Conservation (phyloP, 495 filamentous ascomycete species). For the Xylaria longipes region DNA sequence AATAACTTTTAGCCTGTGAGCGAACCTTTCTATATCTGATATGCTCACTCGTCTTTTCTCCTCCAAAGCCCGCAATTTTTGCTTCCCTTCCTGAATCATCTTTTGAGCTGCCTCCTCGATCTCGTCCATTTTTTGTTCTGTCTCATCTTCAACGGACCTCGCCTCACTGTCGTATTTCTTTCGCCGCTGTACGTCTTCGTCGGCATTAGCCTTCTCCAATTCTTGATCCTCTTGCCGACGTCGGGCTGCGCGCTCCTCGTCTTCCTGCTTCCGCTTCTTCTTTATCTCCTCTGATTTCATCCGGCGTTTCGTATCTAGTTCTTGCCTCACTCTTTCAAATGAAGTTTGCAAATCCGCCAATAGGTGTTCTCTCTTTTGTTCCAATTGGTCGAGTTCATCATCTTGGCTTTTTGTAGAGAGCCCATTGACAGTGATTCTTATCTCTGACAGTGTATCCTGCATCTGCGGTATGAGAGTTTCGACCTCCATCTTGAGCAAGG, state of each 20-base stretch:
- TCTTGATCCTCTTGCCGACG: conserved; percentile 42
- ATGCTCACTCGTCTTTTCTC: conserved; percentile 40
- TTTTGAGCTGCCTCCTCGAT: conserved; percentile 40
- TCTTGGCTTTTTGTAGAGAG: conserved; percentile 39
- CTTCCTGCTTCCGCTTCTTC: conserved; percentile 39
- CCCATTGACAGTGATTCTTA: conserved; percentile 38
- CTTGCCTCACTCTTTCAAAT: conserved; percentile 36
- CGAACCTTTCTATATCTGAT: background rate
- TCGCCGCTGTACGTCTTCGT: conserved; percentile 37
- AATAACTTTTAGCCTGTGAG: conserved; percentile 12
- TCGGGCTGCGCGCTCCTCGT: conserved; percentile 41
- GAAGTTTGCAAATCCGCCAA: conserved; percentile 34
- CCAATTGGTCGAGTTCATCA: conserved; percentile 40
- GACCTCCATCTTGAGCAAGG: conserved; percentile 34
- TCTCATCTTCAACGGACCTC: conserved; percentile 39
- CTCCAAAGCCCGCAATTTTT: conserved; percentile 39
- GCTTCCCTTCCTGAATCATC: conserved; percentile 33
- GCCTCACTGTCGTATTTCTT: conserved; percentile 31
- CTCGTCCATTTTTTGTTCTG: conserved; percentile 35
- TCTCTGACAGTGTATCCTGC: conserved; percentile 44
- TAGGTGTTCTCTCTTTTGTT: conserved; percentile 34
- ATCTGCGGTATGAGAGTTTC: conserved; percentile 42
- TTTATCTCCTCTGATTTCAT: conserved; percentile 36
- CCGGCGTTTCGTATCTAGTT: conserved; percentile 29
- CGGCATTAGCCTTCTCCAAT: conserved; percentile 25